Evolutionary conservation across 768 basidiomycete genomes (phyloP), one percentile per base, ranked within the genome.

Genomic region (Trametes cingulata): DNA sequence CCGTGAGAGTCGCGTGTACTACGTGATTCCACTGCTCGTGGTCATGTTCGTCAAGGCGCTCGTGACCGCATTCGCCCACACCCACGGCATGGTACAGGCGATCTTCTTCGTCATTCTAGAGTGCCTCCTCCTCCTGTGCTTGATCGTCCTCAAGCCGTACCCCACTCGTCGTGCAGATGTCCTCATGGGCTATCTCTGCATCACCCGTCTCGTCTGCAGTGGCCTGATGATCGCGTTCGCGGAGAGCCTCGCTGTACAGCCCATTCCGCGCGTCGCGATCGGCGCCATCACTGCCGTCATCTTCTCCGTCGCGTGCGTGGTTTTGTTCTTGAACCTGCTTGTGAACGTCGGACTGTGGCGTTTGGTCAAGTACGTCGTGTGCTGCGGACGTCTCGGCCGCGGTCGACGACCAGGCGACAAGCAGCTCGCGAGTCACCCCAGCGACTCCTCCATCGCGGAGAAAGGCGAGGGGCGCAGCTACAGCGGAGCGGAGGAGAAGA

Each of bases 191-290:
- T 90, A 85, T 70, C 72, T 95, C 27, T 80, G 84, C 40, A 76
- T 89, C 64, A 81, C 85, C 12, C 82, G 93, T 25, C 74, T 95
- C 8, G 76, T 87, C 12, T 87, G 84, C 56, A 85, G 86, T 25
- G 88, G 85, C 6, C 70, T 93, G 20, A 76, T 91, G 76, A 81
- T 96, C 62, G 84, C 91, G 0, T 97, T 95, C 72, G 75, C 93
- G 47, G 80, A 90, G 62, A 75, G 73, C 9, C 69, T 94, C 24
- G 72, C 78, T 6, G 80, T 95, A 35, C 74, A 78, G 17, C 79
- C 93, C 40, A 96, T 96, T 65, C 86, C 90, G 1, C 84, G 93
- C 19, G 88, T 91, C 1, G 87, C 83, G 35, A 86, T 97, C 56
- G 93, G 93, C 20, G 80, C 90, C 57, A 81, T 93, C 62, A 79